phyloP scores from a whole-genome alignment of 495 filamentous ascomycete genomes.

The Oidiodendron maius region DNA sequence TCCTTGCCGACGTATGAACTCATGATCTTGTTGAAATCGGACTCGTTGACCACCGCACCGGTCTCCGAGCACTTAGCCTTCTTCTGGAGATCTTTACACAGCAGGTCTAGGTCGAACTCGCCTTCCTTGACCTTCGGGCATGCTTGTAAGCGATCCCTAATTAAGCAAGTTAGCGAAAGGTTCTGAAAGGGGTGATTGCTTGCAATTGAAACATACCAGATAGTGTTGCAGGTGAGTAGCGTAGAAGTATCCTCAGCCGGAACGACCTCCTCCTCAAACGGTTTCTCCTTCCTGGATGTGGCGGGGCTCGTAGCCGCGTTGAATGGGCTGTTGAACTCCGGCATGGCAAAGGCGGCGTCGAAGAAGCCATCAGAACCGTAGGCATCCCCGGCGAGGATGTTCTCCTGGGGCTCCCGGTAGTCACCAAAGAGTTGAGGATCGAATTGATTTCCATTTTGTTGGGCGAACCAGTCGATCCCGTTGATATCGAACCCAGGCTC shows the following conservation, averaged over 20 bases:
- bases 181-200: background rate
- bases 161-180: conserved; percentile 9
- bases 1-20: conserved; percentile 24
- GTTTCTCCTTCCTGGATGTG: conserved; percentile 52
- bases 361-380: conserved; percentile 80
- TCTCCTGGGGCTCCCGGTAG: conserved; percentile 87
- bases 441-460: conserved; percentile 83
- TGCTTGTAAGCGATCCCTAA: conserved; percentile 84
- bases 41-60: conserved; percentile 86
- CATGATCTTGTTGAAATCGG: conserved; percentile 79
- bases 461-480: conserved; percentile 69
- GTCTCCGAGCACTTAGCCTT: conserved; percentile 95
- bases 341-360: conserved; percentile 76
- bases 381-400: conserved; percentile 48
- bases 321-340: conserved; percentile 70
- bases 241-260: conserved; percentile 57
- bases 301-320: conserved; percentile 51
- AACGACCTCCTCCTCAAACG: conserved; percentile 64
- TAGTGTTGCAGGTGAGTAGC: conserved; percentile 79
- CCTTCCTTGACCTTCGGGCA: conserved; percentile 83
- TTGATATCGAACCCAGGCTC: conserved; percentile 29
- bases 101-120: conserved; percentile 84
- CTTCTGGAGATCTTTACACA: conserved; percentile 89
- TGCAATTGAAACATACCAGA: conserved; percentile 61
- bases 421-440: conserved; percentile 89